A percentile compares a stretch with the other conserved stretches of the same genome.
phyloP scores from a whole-genome alignment of 345 rosid genomes.

The Eucalyptus cloeziana region DNA sequence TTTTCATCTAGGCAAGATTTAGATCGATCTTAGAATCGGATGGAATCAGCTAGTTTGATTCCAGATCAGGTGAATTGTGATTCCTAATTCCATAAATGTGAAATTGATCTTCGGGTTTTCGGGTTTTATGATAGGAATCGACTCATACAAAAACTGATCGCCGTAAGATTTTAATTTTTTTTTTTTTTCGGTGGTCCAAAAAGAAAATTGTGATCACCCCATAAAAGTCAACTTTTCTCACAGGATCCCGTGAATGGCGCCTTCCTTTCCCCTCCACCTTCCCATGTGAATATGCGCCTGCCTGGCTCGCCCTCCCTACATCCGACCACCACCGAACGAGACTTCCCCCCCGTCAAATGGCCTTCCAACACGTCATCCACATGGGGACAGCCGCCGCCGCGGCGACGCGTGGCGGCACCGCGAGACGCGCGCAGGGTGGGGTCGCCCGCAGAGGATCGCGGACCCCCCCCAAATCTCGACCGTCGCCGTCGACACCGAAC shows the following conservation, averaged over 20 bases:
- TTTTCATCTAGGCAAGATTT: too few species aligned
- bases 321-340: neutral
- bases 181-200: neutral
- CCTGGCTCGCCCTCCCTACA: neutral
- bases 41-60: fast-evolving
- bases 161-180: neutral
- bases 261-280: neutral
- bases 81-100: neutral
- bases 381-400: fast-evolving
- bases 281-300: neutral
- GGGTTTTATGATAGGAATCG: too few species aligned
- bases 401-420: neutral
- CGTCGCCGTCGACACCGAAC: neutral
- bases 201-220: neutral
- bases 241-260: neutral
- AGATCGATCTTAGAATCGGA: fast-evolving
- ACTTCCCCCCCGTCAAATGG: neutral
- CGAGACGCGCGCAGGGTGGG: fast-evolving
- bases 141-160: too few species aligned
- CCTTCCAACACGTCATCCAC: neutral
- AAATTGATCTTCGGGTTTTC: too few species aligned
- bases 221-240: neutral
- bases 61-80: fast-evolving
- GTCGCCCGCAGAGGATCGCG: neutral
- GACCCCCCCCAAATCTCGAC: neutral